A percentile compares a stretch with the other conserved stretches of the same genome.
phyloP scores from a whole-genome alignment of 495 filamentous ascomycete genomes.

The Aspergillus saccharolyticus region DNA sequence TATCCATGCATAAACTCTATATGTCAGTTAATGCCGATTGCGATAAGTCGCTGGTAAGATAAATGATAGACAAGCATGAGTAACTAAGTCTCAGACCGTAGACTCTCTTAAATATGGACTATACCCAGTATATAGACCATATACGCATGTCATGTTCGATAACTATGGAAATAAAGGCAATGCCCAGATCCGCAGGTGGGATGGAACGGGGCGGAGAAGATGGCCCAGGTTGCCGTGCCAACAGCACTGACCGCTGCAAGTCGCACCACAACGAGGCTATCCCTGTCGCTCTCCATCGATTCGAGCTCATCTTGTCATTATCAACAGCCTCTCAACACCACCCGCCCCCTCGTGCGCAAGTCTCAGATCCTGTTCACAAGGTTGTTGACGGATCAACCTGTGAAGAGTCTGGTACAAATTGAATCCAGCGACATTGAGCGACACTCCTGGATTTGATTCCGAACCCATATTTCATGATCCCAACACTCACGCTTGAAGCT shows the following conservation, averaged over 20 bases:
- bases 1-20: too few relatives aligned
- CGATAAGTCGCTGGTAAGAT: too few relatives aligned
- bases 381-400: too few relatives aligned
- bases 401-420: not conserved
- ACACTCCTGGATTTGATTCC: not conserved
- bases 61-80: too few relatives aligned
- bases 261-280: constrained; percentile 16
- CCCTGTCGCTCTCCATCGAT: constrained; percentile 4
- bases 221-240: constrained; percentile 31
- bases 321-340: not conserved
- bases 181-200: not conserved
- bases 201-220: not conserved
- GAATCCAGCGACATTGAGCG: not conserved
- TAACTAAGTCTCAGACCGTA: too few relatives aligned
- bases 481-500: not conserved
- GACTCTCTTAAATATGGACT: too few relatives aligned
- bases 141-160: too few relatives aligned
- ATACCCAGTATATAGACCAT: too few relatives aligned
- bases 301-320: constrained; percentile 9
- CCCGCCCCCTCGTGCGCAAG: not conserved
- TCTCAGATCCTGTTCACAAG: too few relatives aligned
- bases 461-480: not conserved
- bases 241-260: constrained; percentile 17
- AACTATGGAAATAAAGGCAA: not conserved
- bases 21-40: too few relatives aligned